A percentile compares a stretch with the other conserved stretches of the same genome.
Conservation (phyloP, 768 basidiomycete species). For the Boletus eberwhitei region DNA sequence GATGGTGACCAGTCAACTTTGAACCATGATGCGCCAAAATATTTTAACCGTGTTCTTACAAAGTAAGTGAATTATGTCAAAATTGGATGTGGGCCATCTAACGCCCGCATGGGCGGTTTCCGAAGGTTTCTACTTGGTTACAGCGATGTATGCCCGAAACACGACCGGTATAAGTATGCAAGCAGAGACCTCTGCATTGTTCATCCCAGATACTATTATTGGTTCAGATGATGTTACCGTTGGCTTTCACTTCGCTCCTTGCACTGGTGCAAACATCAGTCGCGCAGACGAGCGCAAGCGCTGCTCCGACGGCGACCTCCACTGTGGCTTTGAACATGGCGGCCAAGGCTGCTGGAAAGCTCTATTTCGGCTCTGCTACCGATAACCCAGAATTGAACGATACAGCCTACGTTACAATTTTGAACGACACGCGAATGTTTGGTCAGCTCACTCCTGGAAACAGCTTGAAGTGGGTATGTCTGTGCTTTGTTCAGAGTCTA, state of each 20-base stretch:
- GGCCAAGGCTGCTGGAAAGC: slow-evolving; percentile 39
- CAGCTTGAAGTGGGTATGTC: slow-evolving; percentile 22
- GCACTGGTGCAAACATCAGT: background rate
- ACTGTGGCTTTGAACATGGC: slow-evolving; percentile 29
- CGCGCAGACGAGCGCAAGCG: background rate
- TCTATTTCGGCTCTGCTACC: slow-evolving; percentile 48
- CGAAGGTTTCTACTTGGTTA: background rate
- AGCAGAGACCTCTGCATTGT: background rate
- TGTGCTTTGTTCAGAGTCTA: background rate
- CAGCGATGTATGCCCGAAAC: background rate
- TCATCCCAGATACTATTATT: background rate
- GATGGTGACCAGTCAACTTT: background rate
- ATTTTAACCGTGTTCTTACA: background rate
- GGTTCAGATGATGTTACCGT: background rate
- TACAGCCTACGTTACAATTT: slow-evolving; percentile 9
- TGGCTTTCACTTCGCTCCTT: slow-evolving; percentile 6
- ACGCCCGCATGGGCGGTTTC: background rate
- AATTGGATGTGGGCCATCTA: background rate
- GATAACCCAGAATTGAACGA: slow-evolving; percentile 46
- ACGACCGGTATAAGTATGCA: background rate
- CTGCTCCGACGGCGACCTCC: background rate
- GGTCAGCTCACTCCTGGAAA: slow-evolving; percentile 20
- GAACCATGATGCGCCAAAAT: background rate
- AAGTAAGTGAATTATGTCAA: background rate
- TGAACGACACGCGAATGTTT: slow-evolving; percentile 12